These are phyloP conservation scores for Butyriboletus appendiculatus DNA, from an alignment of 1,284 basidiomycete genomes.

Conservation along the genomic window DNA sequence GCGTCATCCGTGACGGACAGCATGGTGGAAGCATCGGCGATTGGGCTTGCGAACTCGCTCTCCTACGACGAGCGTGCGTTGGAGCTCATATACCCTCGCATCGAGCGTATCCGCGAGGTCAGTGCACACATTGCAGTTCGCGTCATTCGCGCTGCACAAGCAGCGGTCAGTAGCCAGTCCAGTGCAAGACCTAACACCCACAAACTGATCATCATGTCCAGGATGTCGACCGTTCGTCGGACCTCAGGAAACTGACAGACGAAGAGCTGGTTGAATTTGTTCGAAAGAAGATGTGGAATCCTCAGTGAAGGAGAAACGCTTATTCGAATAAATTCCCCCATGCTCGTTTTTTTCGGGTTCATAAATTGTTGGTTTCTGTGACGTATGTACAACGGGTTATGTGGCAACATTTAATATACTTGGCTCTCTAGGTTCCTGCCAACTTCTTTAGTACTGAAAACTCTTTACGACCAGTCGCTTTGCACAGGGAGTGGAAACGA, in stretches of 20 bases:
- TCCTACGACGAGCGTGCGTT: conserved; percentile 67
- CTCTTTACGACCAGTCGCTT: conserved; percentile 80
- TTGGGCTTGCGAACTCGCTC: conserved; percentile 79
- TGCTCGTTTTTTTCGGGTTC: neutral
- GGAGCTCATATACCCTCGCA: conserved; percentile 74
- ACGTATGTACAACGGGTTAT: conserved; percentile 10
- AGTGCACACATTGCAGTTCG: conserved; percentile 70
- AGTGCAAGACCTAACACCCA: neutral
- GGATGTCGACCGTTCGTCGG: conserved; percentile 59
- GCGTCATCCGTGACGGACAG: conserved; percentile 69
- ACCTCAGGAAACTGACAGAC: conserved; percentile 60
- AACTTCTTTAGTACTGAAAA: conserved; percentile 73
- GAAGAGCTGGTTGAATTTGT: conserved; percentile 55
- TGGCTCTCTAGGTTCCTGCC: conserved; percentile 47
- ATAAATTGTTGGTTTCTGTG: neutral
- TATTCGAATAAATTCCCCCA: neutral
- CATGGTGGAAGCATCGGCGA: conserved; percentile 80
- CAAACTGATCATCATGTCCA: conserved; percentile 24
- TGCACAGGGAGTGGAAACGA: conserved; percentile 77
- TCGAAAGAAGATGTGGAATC: conserved; percentile 71
- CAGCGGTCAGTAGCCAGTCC: conserved; percentile 50
- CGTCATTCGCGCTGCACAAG: conserved; percentile 80
- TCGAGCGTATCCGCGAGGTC: conserved; percentile 84
- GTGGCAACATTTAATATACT: neutral
- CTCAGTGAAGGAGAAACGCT: conserved; percentile 26